Evolutionary conservation across 75 land plant genomes (phyloP), one percentile per base, ranked within the genome.

Genomic region (Isoetes taiwanensis): DNA sequence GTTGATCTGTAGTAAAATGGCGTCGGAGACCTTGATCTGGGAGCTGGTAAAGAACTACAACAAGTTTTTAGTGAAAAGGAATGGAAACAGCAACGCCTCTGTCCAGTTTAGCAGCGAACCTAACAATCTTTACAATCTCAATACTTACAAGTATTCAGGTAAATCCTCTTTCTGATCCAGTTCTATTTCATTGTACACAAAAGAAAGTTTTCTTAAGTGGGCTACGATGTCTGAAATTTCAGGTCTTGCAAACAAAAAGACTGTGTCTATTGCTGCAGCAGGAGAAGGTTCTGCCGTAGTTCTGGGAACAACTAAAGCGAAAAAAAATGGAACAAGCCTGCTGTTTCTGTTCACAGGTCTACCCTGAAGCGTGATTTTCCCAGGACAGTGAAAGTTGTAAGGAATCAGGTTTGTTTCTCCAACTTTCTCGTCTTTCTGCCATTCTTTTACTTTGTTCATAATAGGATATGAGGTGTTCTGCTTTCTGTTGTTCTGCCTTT

Each of bases 241-340:
- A 90, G 93, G 97, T 8, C 66, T 90, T 66, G 91, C 93, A n/a
- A 90, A 86, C 84, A 72, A 78, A 70, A 86, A 90, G 67, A 82
- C 97, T 2, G 84, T 90, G 25, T 67, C 80, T 8, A 76, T 90
- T 41, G 53, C 69, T n/a, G 61, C 76, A 0, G 78, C 58, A 1
- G 75, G 76, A 0, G 77, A 80, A 56, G 90, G 83, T 39, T 59
- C 76, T 0, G 41, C 75, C 30, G 81, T 90, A n/a, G 52, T 66
- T 30, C 68, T 90, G 41, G 77, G 80, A 5, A 85, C 93, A 3
- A 76, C 91, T 1, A 90, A 90, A 72, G 83, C 77, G 27, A 90
- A 76, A 82, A 78, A 80, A 65, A 80, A 72, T 77, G 72, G 57
- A 83, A 82, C 78, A 78, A 86, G 72, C 97, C 97, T 46, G 61